Evolutionary conservation across 139 green algal species (phyloP), one percentile per base, ranked within the genome.

Genomic region (Volvox africanus): DNA sequence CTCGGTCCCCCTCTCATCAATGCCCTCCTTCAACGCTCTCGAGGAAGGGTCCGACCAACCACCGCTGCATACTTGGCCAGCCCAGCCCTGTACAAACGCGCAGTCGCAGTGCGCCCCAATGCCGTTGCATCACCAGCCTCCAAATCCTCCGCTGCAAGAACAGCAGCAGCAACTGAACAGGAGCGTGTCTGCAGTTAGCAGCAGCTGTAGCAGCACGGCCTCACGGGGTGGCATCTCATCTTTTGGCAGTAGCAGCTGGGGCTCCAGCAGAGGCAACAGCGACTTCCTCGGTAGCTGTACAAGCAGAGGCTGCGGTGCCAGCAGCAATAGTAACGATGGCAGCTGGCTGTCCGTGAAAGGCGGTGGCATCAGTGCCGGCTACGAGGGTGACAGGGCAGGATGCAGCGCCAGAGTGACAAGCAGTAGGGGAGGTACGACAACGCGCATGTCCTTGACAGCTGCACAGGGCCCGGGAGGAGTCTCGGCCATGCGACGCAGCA

Each of bases 251-350:
- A 86, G 36, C 78, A 84, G 80, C 35, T 73, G 44, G 80, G 28
- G 26, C 6, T 86, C 80, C 80, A 86, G 80, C 80, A 86, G 36
- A 32, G 78, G 78, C 36, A 84, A 44, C 78, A 84, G 78, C 30
- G 71, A 79, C 28, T 82, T 32, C 78, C 62, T 18, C 78, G 78
- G 37, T 1, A 44, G 50, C 50, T 13, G 44, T 44, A 86, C 19
- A 14, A 26, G 50, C 12, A 73, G 50, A 24, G 55, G 14, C 50
- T 50, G 26, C 80, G 32, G 36, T 44, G 18, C 21, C 36, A 44
- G 36, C 78, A 28, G 11, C 65, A 28, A 73, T 28, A 28, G 65
- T 28, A 28, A 28, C 24, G 65, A 12, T 12, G 11, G 65, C 65
- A 28, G 65, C 65, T 28, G 78, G 78, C 36, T 33, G 36, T 67